These are phyloP conservation scores for Phytopythium litorale DNA, from an alignment of 352 stramenopile genomes.

Conservation along the genomic window DNA sequence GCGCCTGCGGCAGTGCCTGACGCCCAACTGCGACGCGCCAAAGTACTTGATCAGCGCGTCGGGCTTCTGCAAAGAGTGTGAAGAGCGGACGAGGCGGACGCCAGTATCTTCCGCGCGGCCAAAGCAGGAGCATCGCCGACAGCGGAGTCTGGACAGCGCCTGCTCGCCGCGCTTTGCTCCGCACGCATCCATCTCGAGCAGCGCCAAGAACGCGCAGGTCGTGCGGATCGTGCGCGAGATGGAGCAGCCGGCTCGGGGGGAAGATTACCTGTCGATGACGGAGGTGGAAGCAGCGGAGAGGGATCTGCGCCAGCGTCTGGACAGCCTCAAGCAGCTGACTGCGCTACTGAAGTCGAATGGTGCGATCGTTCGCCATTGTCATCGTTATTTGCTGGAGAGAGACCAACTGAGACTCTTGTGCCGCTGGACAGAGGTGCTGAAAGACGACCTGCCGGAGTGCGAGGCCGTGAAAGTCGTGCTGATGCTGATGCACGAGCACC, in stretches of 20 bases:
- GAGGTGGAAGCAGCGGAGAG: conserved; percentile 13
- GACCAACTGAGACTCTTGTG: conserved; percentile 9
- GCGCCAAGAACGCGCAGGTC: conserved; percentile 36
- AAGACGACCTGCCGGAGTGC: conserved; percentile 77
- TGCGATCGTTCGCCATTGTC: conserved; percentile 3
- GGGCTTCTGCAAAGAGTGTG: conserved; percentile 62
- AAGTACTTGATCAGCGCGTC: conserved; percentile 52
- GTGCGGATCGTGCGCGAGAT: conserved; percentile 38
- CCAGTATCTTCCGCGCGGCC: not conserved
- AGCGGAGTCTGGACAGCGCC: conserved; percentile 45
- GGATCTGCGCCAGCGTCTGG: conserved; percentile 28
- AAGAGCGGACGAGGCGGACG: conserved; percentile 19
- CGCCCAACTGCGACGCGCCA: conserved; percentile 61
- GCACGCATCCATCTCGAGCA: conserved; percentile 10
- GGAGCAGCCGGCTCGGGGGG: conserved; percentile 13
- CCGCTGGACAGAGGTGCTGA: conserved; percentile 32
- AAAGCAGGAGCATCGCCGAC: conserved; percentile 26
- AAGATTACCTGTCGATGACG: conserved; percentile 12
- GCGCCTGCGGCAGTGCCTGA: conserved; percentile 52
- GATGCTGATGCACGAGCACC: conserved; percentile 55
- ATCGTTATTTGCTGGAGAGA: not conserved
- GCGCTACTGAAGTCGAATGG: conserved; percentile 45
- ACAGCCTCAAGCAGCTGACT: conserved; percentile 42
- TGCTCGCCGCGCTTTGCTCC: conserved; percentile 16
- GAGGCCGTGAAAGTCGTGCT: conserved; percentile 56